Conservation (phyloP, 2,329 filamentous ascomycete species). For the Furcasterigmium furcatum region DNA sequence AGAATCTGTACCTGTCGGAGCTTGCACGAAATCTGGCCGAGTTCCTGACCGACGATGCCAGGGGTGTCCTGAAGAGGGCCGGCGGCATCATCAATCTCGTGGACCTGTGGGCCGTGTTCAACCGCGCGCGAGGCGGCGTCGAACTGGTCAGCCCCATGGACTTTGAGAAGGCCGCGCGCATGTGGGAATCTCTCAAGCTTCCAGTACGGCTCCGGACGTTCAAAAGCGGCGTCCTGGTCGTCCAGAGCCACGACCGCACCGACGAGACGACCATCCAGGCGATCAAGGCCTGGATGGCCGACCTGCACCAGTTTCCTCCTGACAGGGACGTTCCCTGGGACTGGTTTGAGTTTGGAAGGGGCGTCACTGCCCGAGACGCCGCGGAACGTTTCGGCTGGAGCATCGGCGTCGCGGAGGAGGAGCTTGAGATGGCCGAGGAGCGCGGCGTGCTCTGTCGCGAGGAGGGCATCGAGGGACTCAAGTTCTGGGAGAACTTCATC, state of each 20-base stretch:
- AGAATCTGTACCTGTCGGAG: slow-evolving; percentile 86
- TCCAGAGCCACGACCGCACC: slow-evolving; percentile 82
- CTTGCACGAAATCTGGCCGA: slow-evolving; percentile 82
- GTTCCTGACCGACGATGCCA: slow-evolving; percentile 81
- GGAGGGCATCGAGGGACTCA: slow-evolving; percentile 84
- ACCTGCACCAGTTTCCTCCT: slow-evolving; percentile 65
- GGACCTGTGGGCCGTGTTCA: slow-evolving; percentile 93
- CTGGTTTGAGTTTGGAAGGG: slow-evolving; percentile 73
- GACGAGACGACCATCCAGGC: slow-evolving; percentile 85
- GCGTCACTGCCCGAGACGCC: slow-evolving; percentile 84
- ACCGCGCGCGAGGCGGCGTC: slow-evolving; percentile 86
- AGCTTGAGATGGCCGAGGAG: slow-evolving; percentile 97
- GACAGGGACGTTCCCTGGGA: slow-evolving; percentile 69
- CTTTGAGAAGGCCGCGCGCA: slow-evolving; percentile 81
- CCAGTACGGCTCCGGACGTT: slow-evolving; percentile 86
- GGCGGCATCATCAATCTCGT: slow-evolving; percentile 88
- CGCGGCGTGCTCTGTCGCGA: slow-evolving; percentile 84
- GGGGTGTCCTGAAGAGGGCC: slow-evolving; percentile 72
- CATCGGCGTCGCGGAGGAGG: slow-evolving; percentile 90
- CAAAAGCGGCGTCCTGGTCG: slow-evolving; percentile 90
- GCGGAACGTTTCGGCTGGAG: slow-evolving; percentile 96
- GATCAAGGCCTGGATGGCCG: slow-evolving; percentile 73
- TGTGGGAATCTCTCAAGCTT: slow-evolving; percentile 85
- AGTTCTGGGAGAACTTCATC: slow-evolving; percentile 86
- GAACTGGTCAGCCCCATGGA: slow-evolving; percentile 90